A percentile compares a stretch with the other conserved stretches of the same genome.
Conservation (phyloP, 306 rosid species). For the Vicia villosa region DNA sequence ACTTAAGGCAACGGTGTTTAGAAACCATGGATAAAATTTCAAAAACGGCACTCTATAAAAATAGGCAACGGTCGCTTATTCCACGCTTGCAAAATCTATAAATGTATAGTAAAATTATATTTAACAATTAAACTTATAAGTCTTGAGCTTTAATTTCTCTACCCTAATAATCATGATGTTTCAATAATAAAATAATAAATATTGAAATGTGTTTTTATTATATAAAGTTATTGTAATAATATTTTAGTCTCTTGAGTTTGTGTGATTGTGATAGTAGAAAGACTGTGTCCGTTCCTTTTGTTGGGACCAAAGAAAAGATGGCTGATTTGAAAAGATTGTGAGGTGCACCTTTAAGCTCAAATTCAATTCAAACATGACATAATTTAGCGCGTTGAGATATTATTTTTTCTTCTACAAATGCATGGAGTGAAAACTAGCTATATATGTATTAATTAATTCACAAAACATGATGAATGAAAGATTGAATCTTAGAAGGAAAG, state of each 20-base stretch:
- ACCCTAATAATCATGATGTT: not conserved
- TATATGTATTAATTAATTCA: too few species aligned
- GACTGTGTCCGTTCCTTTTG: constrained; percentile 7
- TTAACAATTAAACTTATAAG: too few species aligned
- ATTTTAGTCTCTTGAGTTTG: not conserved
- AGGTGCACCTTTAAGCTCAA: not conserved
- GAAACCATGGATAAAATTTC: too few species aligned
- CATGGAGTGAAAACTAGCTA: not conserved
- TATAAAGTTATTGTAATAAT: not conserved
- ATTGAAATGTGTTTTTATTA: not conserved
- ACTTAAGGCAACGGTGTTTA: too few species aligned
- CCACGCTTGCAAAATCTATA: too few species aligned
- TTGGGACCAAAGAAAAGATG: not conserved
- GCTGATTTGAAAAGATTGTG: not conserved
- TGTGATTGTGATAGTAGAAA: not conserved
- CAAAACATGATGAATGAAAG: too few species aligned
- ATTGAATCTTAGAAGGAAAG: too few species aligned
- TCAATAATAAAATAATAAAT: not conserved
- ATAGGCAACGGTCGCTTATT: too few species aligned
- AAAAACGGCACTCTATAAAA: too few species aligned
- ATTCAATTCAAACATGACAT: not conserved
- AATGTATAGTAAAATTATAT: too few species aligned
- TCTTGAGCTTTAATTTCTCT: not conserved
- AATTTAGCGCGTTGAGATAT: not conserved
- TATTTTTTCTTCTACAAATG: not conserved